These are phyloP conservation scores for Telfairia occidentalis DNA, from an alignment of 331 rosid species.

Conservation along the genomic window DNA sequence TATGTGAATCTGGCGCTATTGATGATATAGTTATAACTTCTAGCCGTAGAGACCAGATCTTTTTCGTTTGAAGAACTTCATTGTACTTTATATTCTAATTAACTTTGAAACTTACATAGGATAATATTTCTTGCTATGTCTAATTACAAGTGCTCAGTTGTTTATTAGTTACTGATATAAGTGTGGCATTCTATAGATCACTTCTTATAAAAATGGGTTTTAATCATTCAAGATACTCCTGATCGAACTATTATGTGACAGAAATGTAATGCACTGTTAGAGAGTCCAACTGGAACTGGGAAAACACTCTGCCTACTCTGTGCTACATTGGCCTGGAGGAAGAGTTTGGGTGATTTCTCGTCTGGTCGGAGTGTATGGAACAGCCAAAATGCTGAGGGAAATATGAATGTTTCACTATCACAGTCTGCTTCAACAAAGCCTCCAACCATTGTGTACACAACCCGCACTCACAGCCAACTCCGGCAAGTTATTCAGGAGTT, in stretches of 20 bases:
- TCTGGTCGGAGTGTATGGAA: constrained; percentile 35
- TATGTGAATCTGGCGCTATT: background rate
- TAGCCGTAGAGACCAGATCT: background rate
- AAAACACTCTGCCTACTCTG: constrained; percentile 92
- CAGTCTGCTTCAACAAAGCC: constrained; percentile 25
- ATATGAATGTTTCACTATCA: constrained; percentile 24
- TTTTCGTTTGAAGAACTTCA: background rate
- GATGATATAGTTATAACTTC: background rate
- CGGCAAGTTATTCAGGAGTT: constrained; percentile 91
- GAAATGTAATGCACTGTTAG: constrained; percentile 78
- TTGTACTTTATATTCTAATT: background rate
- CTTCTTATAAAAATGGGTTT: background rate
- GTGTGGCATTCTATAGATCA: background rate
- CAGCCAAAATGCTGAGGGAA: constrained; percentile 28
- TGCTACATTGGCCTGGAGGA: constrained; percentile 91
- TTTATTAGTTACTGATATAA: background rate
- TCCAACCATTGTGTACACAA: constrained; percentile 66
- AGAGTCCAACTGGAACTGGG: constrained; percentile 98
- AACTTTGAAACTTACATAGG: background rate
- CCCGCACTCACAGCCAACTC: constrained; percentile 96
- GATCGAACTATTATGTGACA: constrained; percentile 22
- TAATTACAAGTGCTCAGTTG: background rate
- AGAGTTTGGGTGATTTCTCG: constrained; percentile 73
- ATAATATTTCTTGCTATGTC: background rate
- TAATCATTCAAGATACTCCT: background rate